Conservation (phyloP, 495 filamentous ascomycete genomes). For the Penicillium mononematosum region DNA sequence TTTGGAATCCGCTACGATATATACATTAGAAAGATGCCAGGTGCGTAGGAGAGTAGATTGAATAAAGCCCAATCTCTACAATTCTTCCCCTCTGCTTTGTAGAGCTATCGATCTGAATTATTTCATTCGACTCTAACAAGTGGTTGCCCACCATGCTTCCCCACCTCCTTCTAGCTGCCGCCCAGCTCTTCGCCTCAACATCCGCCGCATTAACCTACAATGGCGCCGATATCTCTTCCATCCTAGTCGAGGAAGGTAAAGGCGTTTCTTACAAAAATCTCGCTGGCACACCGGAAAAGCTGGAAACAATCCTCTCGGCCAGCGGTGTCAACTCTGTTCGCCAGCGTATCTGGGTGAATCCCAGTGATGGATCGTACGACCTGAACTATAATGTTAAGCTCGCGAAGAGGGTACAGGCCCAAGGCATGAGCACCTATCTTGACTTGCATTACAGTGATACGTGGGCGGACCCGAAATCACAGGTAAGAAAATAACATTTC, state of each 20-base stretch:
- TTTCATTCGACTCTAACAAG: background rate
- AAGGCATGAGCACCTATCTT: constrained; percentile 62
- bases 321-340: constrained; percentile 70
- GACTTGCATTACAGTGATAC: constrained; percentile 72
- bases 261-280: constrained; percentile 60
- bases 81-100: background rate
- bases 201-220: constrained; percentile 57
- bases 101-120: background rate
- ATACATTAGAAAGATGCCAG: background rate
- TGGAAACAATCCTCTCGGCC: constrained; percentile 62
- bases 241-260: constrained; percentile 60
- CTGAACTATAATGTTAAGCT: constrained; percentile 68
- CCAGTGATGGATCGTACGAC: constrained; percentile 62
- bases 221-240: constrained; percentile 73
- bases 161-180: constrained; percentile 23
- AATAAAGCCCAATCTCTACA: background rate
- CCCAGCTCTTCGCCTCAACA: constrained; percentile 24
- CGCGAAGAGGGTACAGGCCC: constrained; percentile 61
- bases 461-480: constrained; percentile 52
- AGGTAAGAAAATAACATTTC: constrained; percentile 26
- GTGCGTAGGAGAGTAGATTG: background rate
- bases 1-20: background rate
- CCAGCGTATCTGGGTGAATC: constrained; percentile 73
- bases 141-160: constrained; percentile 20
- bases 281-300: constrained; percentile 49